Base-by-base conservation (phyloP, 2,329 filamentous ascomycete species). In the Colletotrichum endophyticum region DNA sequence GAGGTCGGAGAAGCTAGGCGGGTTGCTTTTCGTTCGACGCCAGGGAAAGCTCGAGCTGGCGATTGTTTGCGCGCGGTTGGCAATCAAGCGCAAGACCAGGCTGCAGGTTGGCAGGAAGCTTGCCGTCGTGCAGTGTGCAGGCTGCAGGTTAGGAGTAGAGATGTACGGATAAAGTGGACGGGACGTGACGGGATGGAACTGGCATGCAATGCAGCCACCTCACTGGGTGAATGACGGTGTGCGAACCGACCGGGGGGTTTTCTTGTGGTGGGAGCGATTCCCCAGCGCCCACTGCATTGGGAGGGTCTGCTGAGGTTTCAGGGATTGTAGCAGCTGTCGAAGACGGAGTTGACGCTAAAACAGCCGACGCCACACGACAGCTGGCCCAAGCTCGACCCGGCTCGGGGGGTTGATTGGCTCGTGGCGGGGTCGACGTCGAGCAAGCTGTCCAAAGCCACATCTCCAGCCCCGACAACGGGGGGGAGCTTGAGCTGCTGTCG, bases 181-280 rank as follows among this genome's bases (percentile, higher is more conserved):
- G 57, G 32, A 57, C 30, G 59, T 66, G 64, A 70, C 49, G 49
- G 57, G 32, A 57, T 39, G 59, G 64, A 69, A 74, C 39, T 70
- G 74, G 64, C 71, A 76, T 74, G 74, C 74, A 76, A 39, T 57
- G 32, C 30, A 32, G 59, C 28, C 22, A 59, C 56, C 62, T 63
- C 64, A 76, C 74, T 57, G 44, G 59, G 57, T 72, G 66, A 76
- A 67, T 76, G 74, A 76, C 74, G 74, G 74, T 76, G 73, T 76
- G 57, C 59, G 70, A 73, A 39, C 72, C 36, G 70, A 73, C 73
- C 49, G 27, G 57, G 73, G 70, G 69, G 32, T n/a, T 68, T 67
- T 72, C n/a, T 19, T 62, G 68, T 67, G 69, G 53, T 56, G 36
- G 53, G 53, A 53, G 44, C n/a, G 44, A 22, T 69, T 53, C 30